phyloP scores from a whole-genome alignment of 768 basidiomycete species.

The Kockovaella imperatae region DNA sequence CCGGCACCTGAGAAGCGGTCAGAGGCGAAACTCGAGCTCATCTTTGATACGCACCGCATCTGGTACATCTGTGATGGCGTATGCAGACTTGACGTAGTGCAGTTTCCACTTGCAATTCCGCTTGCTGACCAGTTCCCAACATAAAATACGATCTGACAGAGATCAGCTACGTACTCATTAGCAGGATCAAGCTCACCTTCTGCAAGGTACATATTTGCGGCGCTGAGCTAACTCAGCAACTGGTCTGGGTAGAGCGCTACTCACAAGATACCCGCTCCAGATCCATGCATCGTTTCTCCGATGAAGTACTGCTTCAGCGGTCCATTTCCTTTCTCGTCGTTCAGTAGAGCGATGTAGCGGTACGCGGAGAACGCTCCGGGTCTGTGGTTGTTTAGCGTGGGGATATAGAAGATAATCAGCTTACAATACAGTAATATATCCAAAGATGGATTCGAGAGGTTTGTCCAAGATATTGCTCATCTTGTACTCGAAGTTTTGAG shows the following conservation, averaged over 20 bases:
- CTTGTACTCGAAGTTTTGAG: conserved; percentile 95
- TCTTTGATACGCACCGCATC: conserved; percentile 55
- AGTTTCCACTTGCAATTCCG: conserved; percentile 80
- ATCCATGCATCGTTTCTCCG: conserved; percentile 74
- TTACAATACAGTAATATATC: conserved; percentile 75
- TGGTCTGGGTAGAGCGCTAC: conserved; percentile 6
- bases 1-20: conserved; percentile 58
- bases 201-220: conserved; percentile 59
- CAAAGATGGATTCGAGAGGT: conserved; percentile 53
- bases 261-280: conserved; percentile 44
- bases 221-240: conserved; percentile 17
- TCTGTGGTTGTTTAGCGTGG: conserved; percentile 3
- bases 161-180: neutral
- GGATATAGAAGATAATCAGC: conserved; percentile 4
- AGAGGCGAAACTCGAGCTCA: neutral
- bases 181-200: conserved; percentile 52
- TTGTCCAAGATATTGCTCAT: conserved; percentile 79
- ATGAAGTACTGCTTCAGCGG: conserved; percentile 93
- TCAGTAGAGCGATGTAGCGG: conserved; percentile 78
- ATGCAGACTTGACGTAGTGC: conserved; percentile 93
- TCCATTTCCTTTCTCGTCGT: conserved; percentile 72
- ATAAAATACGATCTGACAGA: conserved; percentile 62
- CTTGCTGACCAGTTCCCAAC: conserved; percentile 97
- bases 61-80: conserved; percentile 86
- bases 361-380: conserved; percentile 91